Conservation (phyloP, 2,329 filamentous ascomycete genomes). For the Penicillium sp. region DNA sequence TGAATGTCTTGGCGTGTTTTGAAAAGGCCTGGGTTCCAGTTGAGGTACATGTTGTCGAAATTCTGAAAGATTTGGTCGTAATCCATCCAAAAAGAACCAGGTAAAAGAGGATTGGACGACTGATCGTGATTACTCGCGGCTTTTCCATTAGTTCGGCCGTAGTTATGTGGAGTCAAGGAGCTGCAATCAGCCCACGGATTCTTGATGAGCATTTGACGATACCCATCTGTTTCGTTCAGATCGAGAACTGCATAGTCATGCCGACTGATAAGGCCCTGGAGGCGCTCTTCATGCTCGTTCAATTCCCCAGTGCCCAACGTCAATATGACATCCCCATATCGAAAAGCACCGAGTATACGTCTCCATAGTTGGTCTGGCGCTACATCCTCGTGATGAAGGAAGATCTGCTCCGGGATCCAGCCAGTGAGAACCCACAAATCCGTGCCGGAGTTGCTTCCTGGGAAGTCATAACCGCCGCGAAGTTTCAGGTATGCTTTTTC, state of each 20-base stretch:
- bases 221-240: slow-evolving; percentile 61
- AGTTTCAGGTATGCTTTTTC: slow-evolving; percentile 98
- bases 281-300: slow-evolving; percentile 69
- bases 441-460: slow-evolving; percentile 93
- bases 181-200: slow-evolving; percentile 82
- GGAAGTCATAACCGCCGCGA: slow-evolving; percentile 93
- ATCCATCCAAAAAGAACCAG: slow-evolving; percentile 91
- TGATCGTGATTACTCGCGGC: slow-evolving; percentile 11
- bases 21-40: slow-evolving; percentile 92
- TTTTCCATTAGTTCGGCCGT: slow-evolving; percentile 9
- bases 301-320: slow-evolving; percentile 88
- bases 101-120: slow-evolving; percentile 30
- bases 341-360: slow-evolving; percentile 69
- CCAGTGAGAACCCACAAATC: slow-evolving; percentile 90
- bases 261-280: slow-evolving; percentile 77
- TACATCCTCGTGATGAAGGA: slow-evolving; percentile 80
- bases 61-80: slow-evolving; percentile 83
- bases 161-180: slow-evolving; percentile 19
- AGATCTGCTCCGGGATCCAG: slow-evolving; percentile 95
- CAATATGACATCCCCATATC: slow-evolving; percentile 74
- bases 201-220: slow-evolving; percentile 75
- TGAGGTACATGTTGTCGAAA: slow-evolving; percentile 93
- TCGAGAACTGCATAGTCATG: slow-evolving; percentile 93
- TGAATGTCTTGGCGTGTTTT: slow-evolving; percentile 79
- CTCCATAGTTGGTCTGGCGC: slow-evolving; percentile 74